Evolutionary conservation across 306 rosid genomes (phyloP).

Genomic region (Cucurbita ficifolia): DNA sequence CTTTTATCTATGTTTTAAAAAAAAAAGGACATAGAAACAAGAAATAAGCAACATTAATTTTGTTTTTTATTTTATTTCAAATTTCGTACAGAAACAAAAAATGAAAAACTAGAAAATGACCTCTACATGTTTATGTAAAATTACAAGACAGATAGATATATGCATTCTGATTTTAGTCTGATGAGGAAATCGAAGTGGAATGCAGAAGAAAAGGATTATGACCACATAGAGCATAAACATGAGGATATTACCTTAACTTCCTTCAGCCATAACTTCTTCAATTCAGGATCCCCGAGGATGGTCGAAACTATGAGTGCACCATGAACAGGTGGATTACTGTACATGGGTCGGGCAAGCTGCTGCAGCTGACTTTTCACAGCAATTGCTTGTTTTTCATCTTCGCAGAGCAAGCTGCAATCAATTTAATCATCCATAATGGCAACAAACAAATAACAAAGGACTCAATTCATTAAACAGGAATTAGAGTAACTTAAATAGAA

Average conservation of each 20-base stretch:
- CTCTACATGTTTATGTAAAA: background rate
- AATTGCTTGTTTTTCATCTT: constrained; percentile 80
- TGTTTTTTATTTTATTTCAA: too few species aligned
- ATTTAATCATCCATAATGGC: background rate
- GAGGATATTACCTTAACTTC: constrained; percentile 66
- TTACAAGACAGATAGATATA: background rate
- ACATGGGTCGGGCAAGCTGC: constrained; percentile 90
- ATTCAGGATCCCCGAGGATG: constrained; percentile 66
- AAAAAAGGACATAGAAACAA: too few species aligned
- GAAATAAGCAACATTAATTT: too few species aligned
- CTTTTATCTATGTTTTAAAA: too few species aligned
- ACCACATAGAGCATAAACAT: background rate
- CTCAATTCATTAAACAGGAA: too few species aligned
- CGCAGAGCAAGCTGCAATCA: constrained; percentile 61
- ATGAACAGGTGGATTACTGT: constrained; percentile 90
- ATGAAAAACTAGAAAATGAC: too few species aligned
- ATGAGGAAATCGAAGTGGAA: background rate
- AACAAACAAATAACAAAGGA: background rate
- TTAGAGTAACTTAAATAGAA: background rate
- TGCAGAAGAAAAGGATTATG: background rate
- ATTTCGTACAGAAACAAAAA: too few species aligned
- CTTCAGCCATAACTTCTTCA: constrained; percentile 65
- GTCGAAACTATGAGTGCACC: constrained; percentile 76
- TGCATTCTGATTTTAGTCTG: background rate
- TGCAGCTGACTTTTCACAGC: constrained; percentile 92